phyloP scores from a whole-genome alignment of 2,329 filamentous ascomycete species.

The Calonectria pteridis region DNA sequence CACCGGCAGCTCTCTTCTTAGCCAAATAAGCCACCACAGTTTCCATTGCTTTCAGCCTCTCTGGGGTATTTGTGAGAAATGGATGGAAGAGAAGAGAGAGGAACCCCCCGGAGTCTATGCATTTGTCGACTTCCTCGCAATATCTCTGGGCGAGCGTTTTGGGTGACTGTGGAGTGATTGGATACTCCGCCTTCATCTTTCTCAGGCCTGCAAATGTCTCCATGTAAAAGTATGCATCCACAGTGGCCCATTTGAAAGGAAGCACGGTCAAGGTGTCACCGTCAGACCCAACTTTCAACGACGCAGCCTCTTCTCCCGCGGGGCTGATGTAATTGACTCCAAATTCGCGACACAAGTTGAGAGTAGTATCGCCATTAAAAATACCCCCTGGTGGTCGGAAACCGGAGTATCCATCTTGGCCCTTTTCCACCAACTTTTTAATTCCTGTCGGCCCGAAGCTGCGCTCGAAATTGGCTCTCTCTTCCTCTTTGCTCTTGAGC shows the following conservation, averaged over 20 bases:
- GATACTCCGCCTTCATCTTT: slow-evolving; percentile 10
- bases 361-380: not conserved
- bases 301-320: slow-evolving; percentile 9
- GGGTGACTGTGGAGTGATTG: not conserved
- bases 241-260: slow-evolving; percentile 16
- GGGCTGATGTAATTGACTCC: slow-evolving; percentile 11
- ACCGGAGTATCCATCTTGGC: not conserved
- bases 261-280: not conserved
- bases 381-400: not conserved
- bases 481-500: not conserved
- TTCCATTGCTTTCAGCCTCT: slow-evolving; percentile 8
- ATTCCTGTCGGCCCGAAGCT: slow-evolving; percentile 4
- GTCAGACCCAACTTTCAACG: not conserved
- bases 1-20: not conserved
- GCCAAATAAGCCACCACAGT: not conserved
- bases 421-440: not conserved
- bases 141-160: not conserved
- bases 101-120: not conserved
- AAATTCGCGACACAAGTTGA: slow-evolving; percentile 6
- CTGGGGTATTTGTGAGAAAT: not conserved
- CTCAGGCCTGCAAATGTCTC: slow-evolving; percentile 10
- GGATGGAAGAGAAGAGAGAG: slow-evolving; percentile 6
- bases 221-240: slow-evolving; percentile 23
- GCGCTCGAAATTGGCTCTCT: slow-evolving; percentile 11
- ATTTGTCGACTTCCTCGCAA: not conserved